A percentile compares a stretch with the other conserved stretches of the same genome.
phyloP scores from a whole-genome alignment of 2,329 filamentous ascomycete species.

The Paraconiothyrium brasiliense region DNA sequence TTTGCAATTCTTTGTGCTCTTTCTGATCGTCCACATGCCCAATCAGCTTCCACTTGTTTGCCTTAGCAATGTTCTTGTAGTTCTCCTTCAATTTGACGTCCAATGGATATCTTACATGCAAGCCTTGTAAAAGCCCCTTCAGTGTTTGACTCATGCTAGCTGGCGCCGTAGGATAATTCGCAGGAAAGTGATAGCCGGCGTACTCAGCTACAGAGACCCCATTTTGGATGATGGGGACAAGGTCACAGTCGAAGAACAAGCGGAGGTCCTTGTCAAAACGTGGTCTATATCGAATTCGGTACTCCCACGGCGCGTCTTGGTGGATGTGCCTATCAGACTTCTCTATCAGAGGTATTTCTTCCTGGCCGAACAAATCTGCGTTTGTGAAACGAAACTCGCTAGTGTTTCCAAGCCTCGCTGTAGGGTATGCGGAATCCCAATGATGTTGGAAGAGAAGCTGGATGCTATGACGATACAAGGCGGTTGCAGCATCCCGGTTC shows the following conservation, averaged over 20 bases:
- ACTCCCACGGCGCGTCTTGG: neutral
- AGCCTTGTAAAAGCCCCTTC: neutral
- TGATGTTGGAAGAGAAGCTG: neutral
- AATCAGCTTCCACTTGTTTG: neutral
- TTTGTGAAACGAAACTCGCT: neutral
- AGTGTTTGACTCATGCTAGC: neutral
- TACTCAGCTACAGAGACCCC: neutral
- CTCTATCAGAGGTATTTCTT: too few species aligned
- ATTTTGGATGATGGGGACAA: neutral
- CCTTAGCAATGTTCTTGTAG: neutral
- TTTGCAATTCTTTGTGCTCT: neutral
- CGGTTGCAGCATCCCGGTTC: too few species aligned
- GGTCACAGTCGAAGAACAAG: conserved; percentile 1
- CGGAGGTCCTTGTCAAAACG: neutral
- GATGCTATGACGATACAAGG: neutral
- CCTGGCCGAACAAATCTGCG: neutral
- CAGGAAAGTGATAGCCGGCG: neutral
- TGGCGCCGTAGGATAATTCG: neutral
- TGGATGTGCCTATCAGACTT: neutral
- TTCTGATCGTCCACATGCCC: neutral
- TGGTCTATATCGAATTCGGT: neutral
- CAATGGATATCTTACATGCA: neutral
- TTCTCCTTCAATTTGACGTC: neutral
- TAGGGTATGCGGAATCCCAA: neutral
- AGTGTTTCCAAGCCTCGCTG: neutral